Evolutionary conservation across 352 stramenopile species (phyloP).

Genomic region (Phytopythium mirpurense): DNA sequence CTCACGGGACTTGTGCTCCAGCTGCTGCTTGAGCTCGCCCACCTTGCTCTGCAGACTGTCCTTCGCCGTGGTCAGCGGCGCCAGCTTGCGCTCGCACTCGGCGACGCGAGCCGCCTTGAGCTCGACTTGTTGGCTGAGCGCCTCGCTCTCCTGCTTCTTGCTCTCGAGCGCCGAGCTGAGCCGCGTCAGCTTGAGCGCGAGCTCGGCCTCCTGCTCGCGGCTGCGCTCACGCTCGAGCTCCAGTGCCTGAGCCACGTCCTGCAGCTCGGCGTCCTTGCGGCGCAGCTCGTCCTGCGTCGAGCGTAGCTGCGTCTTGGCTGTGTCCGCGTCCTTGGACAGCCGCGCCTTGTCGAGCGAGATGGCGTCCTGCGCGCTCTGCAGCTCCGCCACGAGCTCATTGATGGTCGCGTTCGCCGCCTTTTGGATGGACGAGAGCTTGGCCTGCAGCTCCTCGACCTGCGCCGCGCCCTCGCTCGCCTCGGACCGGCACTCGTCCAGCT

Average conservation of each 20-base stretch:
- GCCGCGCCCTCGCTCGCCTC: slow-evolving; percentile 36
- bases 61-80: slow-evolving; percentile 34
- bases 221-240: slow-evolving; percentile 21
- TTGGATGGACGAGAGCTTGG: slow-evolving; percentile 65
- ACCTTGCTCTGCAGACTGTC: slow-evolving; percentile 52
- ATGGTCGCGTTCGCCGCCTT: slow-evolving; percentile 74
- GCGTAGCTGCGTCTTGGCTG: slow-evolving; percentile 28
- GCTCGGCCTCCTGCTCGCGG: slow-evolving; percentile 27
- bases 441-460: slow-evolving; percentile 51
- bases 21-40: slow-evolving; percentile 43
- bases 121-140: slow-evolving; percentile 50
- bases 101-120: slow-evolving; percentile 27
- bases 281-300: slow-evolving; percentile 44
- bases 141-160: slow-evolving; percentile 60
- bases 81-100: slow-evolving; percentile 61
- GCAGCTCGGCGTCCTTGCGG: slow-evolving; percentile 31
- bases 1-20: slow-evolving; percentile 50
- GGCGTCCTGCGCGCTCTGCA: slow-evolving; percentile 54
- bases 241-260: slow-evolving; percentile 23
- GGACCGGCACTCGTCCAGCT: slow-evolving; percentile 35
- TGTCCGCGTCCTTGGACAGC: slow-evolving; percentile 42
- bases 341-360: slow-evolving; percentile 47
- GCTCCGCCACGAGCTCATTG: slow-evolving; percentile 59
- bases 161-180: slow-evolving; percentile 28
- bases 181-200: slow-evolving; percentile 23